Conservation (phyloP, 139 green algal species). For the Chlamydomonas sphaeroides region DNA sequence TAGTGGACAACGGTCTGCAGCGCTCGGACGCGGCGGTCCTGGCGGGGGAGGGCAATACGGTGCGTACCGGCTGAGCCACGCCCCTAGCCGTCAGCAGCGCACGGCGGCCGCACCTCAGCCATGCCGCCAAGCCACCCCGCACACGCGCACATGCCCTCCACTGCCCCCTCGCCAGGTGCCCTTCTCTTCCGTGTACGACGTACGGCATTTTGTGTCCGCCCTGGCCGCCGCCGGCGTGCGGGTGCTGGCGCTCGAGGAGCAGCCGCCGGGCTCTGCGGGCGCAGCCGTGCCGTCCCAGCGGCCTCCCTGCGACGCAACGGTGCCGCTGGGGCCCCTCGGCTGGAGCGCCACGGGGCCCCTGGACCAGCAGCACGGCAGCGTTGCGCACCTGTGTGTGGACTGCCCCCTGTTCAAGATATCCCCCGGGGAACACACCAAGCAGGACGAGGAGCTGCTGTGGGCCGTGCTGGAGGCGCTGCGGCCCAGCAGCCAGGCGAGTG, state of each 20-base stretch:
- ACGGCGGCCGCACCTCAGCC: too few species aligned
- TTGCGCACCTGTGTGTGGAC: constrained; percentile 36
- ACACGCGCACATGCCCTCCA: too few species aligned
- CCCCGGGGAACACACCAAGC: neutral
- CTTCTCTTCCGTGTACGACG: constrained; percentile 24
- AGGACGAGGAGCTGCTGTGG: constrained; percentile 43
- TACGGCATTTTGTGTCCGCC: neutral
- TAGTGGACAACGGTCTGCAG: constrained; percentile 50
- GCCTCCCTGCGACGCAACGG: too few species aligned
- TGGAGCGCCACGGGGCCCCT: neutral
- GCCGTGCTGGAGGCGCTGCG: constrained; percentile 36
- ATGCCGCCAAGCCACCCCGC: too few species aligned
- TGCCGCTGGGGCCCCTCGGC: too few species aligned
- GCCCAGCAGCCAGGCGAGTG: constrained; percentile 17
- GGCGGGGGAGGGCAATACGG: neutral
- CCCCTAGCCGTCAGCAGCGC: too few species aligned
- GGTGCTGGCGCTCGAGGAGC: neutral
- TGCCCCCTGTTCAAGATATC: constrained; percentile 45
- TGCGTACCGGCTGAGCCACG: too few species aligned
- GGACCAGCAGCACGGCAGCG: too few species aligned
- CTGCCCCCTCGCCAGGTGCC: constrained; percentile 13
- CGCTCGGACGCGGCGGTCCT: neutral
- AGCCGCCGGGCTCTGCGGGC: neutral
- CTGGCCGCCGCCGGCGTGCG: neutral
- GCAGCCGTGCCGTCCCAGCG: too few species aligned